phyloP scores from a whole-genome alignment of 176 grass and related monocot genomes.

The Oryza nivara region DNA sequence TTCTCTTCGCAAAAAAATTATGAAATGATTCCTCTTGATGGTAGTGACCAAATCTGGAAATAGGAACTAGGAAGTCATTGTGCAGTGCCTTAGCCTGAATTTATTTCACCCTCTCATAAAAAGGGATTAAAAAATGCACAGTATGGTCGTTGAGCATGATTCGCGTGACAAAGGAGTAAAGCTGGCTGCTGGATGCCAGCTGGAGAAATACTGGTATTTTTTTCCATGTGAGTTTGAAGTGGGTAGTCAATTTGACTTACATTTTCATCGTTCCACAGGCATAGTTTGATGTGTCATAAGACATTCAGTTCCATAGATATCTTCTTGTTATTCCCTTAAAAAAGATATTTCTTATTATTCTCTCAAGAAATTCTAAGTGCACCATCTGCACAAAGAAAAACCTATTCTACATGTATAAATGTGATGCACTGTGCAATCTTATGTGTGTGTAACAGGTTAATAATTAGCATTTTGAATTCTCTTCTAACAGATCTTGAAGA shows the following conservation, averaged over 20 bases:
- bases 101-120: too few species aligned
- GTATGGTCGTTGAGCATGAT: slow-evolving; percentile 7
- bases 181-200: slow-evolving; percentile 3
- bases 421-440: neutral
- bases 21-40: too few species aligned
- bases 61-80: too few species aligned
- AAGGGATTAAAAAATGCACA: too few species aligned
- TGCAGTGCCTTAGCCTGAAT: too few species aligned
- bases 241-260: neutral
- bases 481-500: slow-evolving; percentile 35
- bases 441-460: neutral
- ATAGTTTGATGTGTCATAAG: neutral
- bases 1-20: too few species aligned
- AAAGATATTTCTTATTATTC: slow-evolving; percentile 22
- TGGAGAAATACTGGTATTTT: slow-evolving; percentile 8
- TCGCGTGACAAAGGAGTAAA: neutral
- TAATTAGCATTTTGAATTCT: neutral
- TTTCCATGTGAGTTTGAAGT: neutral
- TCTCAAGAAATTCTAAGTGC: slow-evolving; percentile 12
- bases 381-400: slow-evolving; percentile 7
- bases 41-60: too few species aligned
- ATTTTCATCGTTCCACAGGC: neutral
- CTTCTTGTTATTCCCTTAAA: neutral
- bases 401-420: slow-evolving; percentile 12
- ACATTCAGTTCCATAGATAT: slow-evolving; percentile 14